Conservation (phyloP, 1,139 yeast genomes). For the Nakaseomyces delphensis region DNA sequence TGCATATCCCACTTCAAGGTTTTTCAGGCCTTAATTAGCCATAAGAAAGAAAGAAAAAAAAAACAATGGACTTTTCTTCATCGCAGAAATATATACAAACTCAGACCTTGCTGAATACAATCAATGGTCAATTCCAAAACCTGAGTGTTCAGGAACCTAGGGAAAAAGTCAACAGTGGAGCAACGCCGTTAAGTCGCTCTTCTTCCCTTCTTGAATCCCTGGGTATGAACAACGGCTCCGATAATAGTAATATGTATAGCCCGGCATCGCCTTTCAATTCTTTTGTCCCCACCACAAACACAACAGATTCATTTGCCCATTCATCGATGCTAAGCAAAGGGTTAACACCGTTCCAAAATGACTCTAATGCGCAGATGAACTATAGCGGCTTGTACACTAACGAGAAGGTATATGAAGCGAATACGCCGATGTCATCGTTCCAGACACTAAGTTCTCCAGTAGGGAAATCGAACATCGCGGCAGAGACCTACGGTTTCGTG, state of each 20-base stretch:
- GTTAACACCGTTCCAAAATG: background rate
- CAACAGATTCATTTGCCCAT: background rate
- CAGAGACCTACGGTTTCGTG: conserved; percentile 3
- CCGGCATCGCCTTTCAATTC: background rate
- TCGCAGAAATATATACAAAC: conserved; percentile 4
- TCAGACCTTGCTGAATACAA: conserved; percentile 9
- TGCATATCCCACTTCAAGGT: too few species aligned
- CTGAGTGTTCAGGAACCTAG: conserved; percentile 10
- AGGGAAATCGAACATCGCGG: background rate
- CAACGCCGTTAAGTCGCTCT: conserved; percentile 13
- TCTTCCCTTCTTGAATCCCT: conserved; percentile 23
- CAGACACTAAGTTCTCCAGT: background rate
- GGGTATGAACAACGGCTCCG: conserved; percentile 10
- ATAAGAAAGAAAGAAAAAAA: background rate
- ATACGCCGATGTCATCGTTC: background rate
- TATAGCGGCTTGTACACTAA: conserved; percentile 63
- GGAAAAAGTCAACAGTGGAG: background rate
- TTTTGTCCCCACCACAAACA: too few species aligned
- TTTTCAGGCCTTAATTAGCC: background rate
- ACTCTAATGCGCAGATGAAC: conserved; percentile 54
- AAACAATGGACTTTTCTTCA: conserved; percentile 1
- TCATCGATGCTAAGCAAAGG: background rate
- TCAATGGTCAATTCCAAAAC: conserved; percentile 17
- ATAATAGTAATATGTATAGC: background rate
- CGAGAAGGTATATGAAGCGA: conserved; percentile 38